Conservation (phyloP, 2,329 filamentous ascomycete genomes). For the Rutstroemia sp. region DNA sequence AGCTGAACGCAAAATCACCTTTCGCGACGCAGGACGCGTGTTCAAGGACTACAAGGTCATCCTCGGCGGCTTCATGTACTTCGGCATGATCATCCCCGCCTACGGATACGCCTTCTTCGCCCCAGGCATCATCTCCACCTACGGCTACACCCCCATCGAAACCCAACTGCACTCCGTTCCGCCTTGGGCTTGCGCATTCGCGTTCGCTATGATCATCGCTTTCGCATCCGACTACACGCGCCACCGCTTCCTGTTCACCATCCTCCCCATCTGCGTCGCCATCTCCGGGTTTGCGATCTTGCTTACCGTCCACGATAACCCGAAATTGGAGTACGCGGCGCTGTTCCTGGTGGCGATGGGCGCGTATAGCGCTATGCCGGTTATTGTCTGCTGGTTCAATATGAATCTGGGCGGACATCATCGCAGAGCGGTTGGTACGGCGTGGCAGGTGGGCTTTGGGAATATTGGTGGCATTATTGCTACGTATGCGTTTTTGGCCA, state of each 20-base stretch:
- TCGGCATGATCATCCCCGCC: constrained; percentile 69
- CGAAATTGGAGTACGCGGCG: constrained; percentile 63
- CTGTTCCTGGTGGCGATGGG: constrained; percentile 78
- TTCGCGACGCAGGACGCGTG: constrained; percentile 51
- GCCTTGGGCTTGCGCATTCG: constrained; percentile 67
- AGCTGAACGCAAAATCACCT: constrained; percentile 52
- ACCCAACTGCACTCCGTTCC: constrained; percentile 45
- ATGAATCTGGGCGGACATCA: constrained; percentile 73
- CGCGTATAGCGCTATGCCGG: constrained; percentile 81
- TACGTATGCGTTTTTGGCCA: constrained; percentile 59
- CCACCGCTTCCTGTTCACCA: constrained; percentile 68
- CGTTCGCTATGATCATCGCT: constrained; percentile 69
- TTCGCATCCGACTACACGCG: constrained; percentile 60
- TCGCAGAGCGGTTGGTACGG: constrained; percentile 60
- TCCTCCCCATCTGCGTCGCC: constrained; percentile 60
- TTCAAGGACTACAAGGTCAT: constrained; percentile 71
- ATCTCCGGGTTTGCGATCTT: constrained; percentile 73
- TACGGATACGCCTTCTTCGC: constrained; percentile 75
- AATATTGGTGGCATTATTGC: constrained; percentile 76
- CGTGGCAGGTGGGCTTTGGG: constrained; percentile 73
- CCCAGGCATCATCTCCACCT: constrained; percentile 62
- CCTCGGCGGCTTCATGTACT: constrained; percentile 73
- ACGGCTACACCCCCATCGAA: constrained; percentile 50
- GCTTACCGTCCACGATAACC: constrained; percentile 61
- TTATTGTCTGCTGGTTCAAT: constrained; percentile 76